Percentiles rank a stretch among this genome's conserved stretches.
phyloP scores from a whole-genome alignment of 345 rosid genomes.

The Chamaenerion angustifolium region DNA sequence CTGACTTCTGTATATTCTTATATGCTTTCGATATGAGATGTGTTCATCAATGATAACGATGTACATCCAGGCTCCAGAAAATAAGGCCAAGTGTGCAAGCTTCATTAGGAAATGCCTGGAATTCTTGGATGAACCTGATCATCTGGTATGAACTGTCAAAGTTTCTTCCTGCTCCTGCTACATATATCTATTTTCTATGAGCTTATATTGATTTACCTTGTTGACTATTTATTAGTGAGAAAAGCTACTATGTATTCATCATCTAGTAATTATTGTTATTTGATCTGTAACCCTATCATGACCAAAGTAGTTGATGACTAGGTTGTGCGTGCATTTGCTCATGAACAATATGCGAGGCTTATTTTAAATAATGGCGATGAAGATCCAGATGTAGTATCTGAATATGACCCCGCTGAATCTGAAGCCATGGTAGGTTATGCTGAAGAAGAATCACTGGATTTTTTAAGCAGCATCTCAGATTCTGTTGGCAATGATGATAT shows the following conservation, averaged over 20 bases:
- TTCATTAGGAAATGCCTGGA: constrained; percentile 74
- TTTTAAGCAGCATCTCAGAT: constrained; percentile 21
- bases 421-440: constrained; percentile 39
- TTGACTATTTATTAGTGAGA: no score
- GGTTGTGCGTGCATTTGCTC: constrained; percentile 93
- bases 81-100: constrained; percentile 63
- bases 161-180: not conserved
- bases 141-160: constrained; percentile 38
- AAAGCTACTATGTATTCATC: no score
- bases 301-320: constrained; percentile 16
- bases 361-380: constrained; percentile 58
- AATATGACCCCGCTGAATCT: constrained; percentile 40
- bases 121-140: constrained; percentile 72
- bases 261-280: no score
- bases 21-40: constrained; percentile 1
- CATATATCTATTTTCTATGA: no score
- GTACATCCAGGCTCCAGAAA: constrained; percentile 46
- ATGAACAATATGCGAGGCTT: constrained; percentile 91
- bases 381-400: constrained; percentile 42
- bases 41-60: constrained; percentile 9
- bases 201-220: no score
- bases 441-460: constrained; percentile 39
- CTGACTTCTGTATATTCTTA: constrained; percentile 2
- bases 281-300: constrained; percentile 7
- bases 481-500: constrained; percentile 22